phyloP scores from a whole-genome alignment of 805 yeast species.

The Nakazawaea ernobii region DNA sequence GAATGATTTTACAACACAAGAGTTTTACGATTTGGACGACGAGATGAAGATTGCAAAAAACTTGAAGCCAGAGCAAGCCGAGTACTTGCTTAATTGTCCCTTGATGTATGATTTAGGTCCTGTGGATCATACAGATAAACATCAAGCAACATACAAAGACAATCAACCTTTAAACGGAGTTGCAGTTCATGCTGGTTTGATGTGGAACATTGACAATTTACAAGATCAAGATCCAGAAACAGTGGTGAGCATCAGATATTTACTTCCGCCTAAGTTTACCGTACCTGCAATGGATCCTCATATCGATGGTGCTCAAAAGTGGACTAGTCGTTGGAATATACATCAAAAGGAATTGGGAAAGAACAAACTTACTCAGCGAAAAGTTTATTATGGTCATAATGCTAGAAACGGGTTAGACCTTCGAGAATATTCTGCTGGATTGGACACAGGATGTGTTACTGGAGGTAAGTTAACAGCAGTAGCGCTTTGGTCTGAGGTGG shows the following conservation, averaged over 20 bases:
- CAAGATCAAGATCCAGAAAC: slow-evolving; percentile 57
- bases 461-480: slow-evolving; percentile 68
- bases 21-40: slow-evolving; percentile 27
- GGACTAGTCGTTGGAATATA: slow-evolving; percentile 27
- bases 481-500: slow-evolving; percentile 36
- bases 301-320: slow-evolving; percentile 22
- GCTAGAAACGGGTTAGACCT: slow-evolving; percentile 70
- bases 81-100: slow-evolving; percentile 52
- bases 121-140: slow-evolving; percentile 39
- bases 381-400: slow-evolving; percentile 84
- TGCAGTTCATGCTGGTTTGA: slow-evolving; percentile 81
- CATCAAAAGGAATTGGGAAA: slow-evolving; percentile 14
- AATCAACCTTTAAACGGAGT: slow-evolving; percentile 31
- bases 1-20: slow-evolving; percentile 12
- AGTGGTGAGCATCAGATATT: slow-evolving; percentile 63
- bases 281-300: slow-evolving; percentile 43
- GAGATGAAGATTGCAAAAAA: slow-evolving; percentile 44
- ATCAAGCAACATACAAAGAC: slow-evolving; percentile 11
- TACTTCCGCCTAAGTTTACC: slow-evolving; percentile 59
- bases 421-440: slow-evolving; percentile 64
- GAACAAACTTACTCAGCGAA: neutral
- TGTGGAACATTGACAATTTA: slow-evolving; percentile 52
- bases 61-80: slow-evolving; percentile 54
- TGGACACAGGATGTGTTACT: slow-evolving; percentile 77
- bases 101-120: slow-evolving; percentile 57